phyloP scores from a whole-genome alignment of 345 rosid species.

The Hibiscus syriacus region DNA sequence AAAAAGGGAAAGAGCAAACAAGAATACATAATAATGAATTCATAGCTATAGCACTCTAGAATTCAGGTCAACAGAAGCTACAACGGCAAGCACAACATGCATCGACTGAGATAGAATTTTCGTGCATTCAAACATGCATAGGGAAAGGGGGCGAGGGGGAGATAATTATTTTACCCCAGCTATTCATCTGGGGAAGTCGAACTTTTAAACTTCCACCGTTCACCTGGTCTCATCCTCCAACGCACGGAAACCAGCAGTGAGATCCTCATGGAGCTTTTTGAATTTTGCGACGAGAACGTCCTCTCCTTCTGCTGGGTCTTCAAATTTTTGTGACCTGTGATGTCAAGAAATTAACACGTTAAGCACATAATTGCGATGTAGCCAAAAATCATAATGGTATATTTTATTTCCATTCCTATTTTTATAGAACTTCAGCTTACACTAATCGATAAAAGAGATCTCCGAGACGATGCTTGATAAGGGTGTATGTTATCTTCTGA shows the following conservation, averaged over 20 bases:
- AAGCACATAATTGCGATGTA: background rate
- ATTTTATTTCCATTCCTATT: background rate
- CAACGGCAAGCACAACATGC: background rate
- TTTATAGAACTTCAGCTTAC: constrained; percentile 32
- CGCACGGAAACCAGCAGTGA: constrained; percentile 89
- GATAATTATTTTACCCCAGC: too few relatives aligned
- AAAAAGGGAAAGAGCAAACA: background rate
- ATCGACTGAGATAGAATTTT: constrained; percentile 6
- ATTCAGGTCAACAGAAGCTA: constrained; percentile 15
- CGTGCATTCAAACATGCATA: background rate
- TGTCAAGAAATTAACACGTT: constrained; percentile 3
- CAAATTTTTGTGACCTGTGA: constrained; percentile 88
- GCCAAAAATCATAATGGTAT: background rate
- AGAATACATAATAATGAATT: background rate
- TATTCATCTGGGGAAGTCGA: background rate
- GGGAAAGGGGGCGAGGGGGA: too few relatives aligned
- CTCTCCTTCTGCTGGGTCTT: constrained; percentile 99
- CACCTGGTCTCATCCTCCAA: constrained; percentile 94
- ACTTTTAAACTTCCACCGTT: constrained; percentile 14
- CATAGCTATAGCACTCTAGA: constrained; percentile 12
- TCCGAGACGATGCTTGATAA: constrained; percentile 92
- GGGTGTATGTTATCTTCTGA: constrained; percentile 84
- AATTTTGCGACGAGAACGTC: constrained; percentile 74
- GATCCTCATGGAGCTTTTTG: constrained; percentile 75
- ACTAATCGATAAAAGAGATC: constrained; percentile 98